Conservation (phyloP, 495 filamentous ascomycete genomes). For the Pyrenopolyporus hunteri region DNA sequence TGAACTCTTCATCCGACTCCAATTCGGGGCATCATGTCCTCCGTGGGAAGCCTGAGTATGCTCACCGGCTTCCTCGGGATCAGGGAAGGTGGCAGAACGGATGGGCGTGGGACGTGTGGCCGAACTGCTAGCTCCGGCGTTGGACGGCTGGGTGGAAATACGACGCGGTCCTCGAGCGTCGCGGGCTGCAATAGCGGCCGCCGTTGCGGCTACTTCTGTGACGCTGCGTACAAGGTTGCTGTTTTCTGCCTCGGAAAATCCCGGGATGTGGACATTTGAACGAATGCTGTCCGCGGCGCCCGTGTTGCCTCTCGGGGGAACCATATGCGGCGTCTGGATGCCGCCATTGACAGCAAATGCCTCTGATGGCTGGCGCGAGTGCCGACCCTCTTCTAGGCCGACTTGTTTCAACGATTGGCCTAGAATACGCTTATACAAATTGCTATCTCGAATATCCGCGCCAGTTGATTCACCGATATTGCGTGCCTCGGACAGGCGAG, state of each 20-base stretch:
- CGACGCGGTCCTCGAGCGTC: slow-evolving; percentile 60
- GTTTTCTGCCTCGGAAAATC: slow-evolving; percentile 81
- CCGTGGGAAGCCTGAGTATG: slow-evolving; percentile 63
- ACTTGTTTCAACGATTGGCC: slow-evolving; percentile 85
- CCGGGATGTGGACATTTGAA: slow-evolving; percentile 61
- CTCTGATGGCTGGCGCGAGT: slow-evolving; percentile 52
- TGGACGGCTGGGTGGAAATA: slow-evolving; percentile 35
- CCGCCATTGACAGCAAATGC: slow-evolving; percentile 36
- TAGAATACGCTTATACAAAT: slow-evolving; percentile 90
- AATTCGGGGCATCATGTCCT: slow-evolving; percentile 97
- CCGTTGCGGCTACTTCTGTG: slow-evolving; percentile 90
- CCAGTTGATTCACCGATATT: slow-evolving; percentile 50
- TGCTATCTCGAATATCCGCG: slow-evolving; percentile 75
- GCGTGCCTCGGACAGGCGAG: slow-evolving; percentile 51
- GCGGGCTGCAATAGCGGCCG: slow-evolving; percentile 84
- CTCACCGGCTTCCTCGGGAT: slow-evolving; percentile 48
- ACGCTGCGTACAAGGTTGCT: slow-evolving; percentile 79
- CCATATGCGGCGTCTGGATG: slow-evolving; percentile 65
- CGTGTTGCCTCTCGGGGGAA: slow-evolving; percentile 68
- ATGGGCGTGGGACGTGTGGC: slow-evolving; percentile 41
- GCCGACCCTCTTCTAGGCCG: slow-evolving; percentile 62
- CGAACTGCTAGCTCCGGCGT: slow-evolving; percentile 36
- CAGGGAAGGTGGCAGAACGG: slow-evolving; percentile 50
- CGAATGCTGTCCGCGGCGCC: slow-evolving; percentile 46
- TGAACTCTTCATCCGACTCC: slow-evolving; percentile 88